Percentiles rank a stretch among this genome's conserved stretches.
Conservation (phyloP, 257 asterid genomes). For the Solanum peruvianum region DNA sequence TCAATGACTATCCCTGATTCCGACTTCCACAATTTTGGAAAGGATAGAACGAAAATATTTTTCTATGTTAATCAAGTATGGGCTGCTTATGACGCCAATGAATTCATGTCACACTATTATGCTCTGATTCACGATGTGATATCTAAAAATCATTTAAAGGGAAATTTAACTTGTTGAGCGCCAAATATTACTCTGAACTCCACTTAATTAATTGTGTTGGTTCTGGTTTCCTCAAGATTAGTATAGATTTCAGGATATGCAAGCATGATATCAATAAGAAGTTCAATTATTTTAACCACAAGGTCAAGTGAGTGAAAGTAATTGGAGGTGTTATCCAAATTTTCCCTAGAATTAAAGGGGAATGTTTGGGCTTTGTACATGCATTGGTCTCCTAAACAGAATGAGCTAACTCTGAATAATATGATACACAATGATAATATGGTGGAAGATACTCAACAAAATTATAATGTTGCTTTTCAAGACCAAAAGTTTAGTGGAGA, state of each 20-base stretch:
- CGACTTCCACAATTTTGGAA: not conserved
- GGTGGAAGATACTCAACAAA: not conserved
- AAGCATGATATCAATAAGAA: too few species aligned
- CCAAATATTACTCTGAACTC: too few species aligned
- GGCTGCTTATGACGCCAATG: not conserved
- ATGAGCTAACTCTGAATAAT: not conserved
- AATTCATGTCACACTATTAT: too few species aligned
- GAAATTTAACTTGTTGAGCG: too few species aligned
- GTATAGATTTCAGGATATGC: not conserved
- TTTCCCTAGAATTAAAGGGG: not conserved
- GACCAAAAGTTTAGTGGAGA: not conserved
- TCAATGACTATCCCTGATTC: not conserved
- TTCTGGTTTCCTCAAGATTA: not conserved
- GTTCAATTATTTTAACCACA: too few species aligned
- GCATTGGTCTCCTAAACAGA: not conserved
- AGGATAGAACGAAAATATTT: not conserved
- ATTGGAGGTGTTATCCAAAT: too few species aligned
- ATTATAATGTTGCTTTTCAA: too few species aligned
- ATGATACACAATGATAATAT: not conserved
- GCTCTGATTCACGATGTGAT: not conserved
- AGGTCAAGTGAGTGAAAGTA: too few species aligned
- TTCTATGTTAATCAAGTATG: too few species aligned
- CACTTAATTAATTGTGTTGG: not conserved
- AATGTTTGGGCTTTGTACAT: not conserved
- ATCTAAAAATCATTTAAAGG: not conserved